Percentiles rank a stretch among this genome's conserved stretches.
Evolutionary conservation across 257 asterid species (phyloP).

Genomic region (Salvia rosmarinus): DNA sequence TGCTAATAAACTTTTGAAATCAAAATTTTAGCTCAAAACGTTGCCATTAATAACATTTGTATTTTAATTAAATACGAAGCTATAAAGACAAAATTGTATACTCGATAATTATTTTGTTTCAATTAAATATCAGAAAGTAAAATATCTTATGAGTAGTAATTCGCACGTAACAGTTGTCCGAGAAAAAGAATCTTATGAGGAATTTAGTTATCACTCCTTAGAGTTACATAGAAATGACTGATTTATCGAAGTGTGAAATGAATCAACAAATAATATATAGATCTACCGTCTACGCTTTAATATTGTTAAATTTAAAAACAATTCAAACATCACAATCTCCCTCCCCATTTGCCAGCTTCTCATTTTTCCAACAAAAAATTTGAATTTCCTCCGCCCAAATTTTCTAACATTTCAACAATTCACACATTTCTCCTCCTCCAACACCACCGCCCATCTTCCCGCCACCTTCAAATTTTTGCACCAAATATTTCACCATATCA

Average conservation of each 20-base stretch:
- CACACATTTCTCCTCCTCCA: not conserved
- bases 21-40: too few relatives aligned
- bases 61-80: too few relatives aligned
- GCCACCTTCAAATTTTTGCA: slow-evolving; percentile 33
- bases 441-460: slow-evolving; percentile 24
- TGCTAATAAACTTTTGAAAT: too few relatives aligned
- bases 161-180: too few relatives aligned
- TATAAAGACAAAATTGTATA: too few relatives aligned
- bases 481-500: not conserved
- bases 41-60: too few relatives aligned
- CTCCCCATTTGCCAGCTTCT: not conserved
- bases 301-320: not conserved
- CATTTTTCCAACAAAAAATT: not conserved
- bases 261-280: not conserved
- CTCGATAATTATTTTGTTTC: too few relatives aligned
- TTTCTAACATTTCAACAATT: slow-evolving; percentile 26
- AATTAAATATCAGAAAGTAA: too few relatives aligned
- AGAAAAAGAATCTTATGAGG: too few relatives aligned
- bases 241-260: not conserved
- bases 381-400: slow-evolving; percentile 15
- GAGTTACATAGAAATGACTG: too few relatives aligned
- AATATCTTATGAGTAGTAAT: too few relatives aligned
- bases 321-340: not conserved
- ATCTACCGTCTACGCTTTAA: not conserved
- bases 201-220: too few relatives aligned